phyloP scores from a whole-genome alignment of 140 eudicot species.

The Oenanthe javanica region DNA sequence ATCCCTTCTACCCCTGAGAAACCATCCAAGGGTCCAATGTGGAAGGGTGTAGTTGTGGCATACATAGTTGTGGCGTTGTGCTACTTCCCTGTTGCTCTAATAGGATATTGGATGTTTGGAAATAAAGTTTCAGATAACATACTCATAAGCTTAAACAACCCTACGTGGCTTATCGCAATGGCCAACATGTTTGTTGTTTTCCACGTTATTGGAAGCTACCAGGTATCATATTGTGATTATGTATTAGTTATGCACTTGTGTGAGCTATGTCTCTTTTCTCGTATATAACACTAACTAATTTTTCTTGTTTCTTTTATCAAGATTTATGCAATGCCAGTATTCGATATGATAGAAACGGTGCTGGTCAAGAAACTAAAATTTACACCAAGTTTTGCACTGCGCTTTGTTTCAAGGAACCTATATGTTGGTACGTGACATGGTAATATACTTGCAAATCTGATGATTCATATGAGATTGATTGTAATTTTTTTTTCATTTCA shows the following conservation, averaged over 20 bases:
- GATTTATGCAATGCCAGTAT: conserved; percentile 24
- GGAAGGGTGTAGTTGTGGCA: conserved; percentile 53
- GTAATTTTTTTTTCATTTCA: conserved; percentile 6
- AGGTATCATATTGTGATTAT: conserved; percentile 17
- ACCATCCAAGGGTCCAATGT: conserved; percentile 61
- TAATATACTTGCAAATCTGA: not conserved
- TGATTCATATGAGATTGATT: not conserved
- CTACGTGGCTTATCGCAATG: conserved; percentile 46
- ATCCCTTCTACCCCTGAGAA: conserved; percentile 56
- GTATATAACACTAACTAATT: not conserved
- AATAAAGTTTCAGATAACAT: conserved; percentile 34
- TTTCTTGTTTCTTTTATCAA: not conserved
- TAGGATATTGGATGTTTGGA: conserved; percentile 39
- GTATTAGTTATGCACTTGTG: not conserved
- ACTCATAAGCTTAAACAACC: conserved; percentile 30
- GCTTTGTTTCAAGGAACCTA: conserved; percentile 12
- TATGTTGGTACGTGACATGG: conserved; percentile 11
- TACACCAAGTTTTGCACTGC: conserved; percentile 4
- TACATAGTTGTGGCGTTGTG: conserved; percentile 49
- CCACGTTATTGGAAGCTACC: conserved; percentile 54
- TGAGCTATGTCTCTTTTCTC: not conserved
- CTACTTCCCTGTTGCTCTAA: conserved; percentile 57
- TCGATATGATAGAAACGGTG: conserved; percentile 21
- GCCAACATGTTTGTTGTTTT: conserved; percentile 51
- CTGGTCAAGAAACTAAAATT: conserved; percentile 18